These are phyloP conservation scores for Fusarium staphyleae DNA, from an alignment of 2,329 filamentous ascomycete species.

Conservation along the genomic window DNA sequence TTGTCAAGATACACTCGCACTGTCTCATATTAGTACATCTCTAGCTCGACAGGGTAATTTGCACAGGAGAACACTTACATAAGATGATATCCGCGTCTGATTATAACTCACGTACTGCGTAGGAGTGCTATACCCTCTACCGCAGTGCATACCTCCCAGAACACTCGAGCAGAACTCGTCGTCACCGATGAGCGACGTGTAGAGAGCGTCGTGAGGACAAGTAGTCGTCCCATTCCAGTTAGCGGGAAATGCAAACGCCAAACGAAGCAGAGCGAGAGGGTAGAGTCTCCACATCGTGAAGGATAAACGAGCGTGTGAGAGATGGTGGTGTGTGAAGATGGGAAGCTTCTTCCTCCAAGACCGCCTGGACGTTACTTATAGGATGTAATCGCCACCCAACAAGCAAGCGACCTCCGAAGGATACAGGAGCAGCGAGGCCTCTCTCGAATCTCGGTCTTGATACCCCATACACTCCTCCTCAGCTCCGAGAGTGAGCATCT, in stretches of 20 bases:
- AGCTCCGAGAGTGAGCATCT: neutral
- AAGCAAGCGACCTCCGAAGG: neutral
- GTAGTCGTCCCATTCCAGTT: constrained; percentile 28
- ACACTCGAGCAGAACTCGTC: constrained; percentile 44
- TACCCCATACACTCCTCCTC: neutral
- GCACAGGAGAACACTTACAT: constrained; percentile 34
- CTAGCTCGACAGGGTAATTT: neutral
- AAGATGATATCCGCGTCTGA: constrained; percentile 42
- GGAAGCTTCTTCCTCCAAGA: neutral
- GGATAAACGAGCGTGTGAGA: constrained; percentile 26
- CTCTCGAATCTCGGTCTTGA: neutral
- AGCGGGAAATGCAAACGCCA: constrained; percentile 15
- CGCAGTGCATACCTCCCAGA: constrained; percentile 35
- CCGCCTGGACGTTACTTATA: constrained; percentile 28
- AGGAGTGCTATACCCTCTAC: constrained; percentile 39
- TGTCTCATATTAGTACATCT: constrained; percentile 15
- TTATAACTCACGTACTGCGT: constrained; percentile 42
- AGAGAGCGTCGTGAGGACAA: constrained; percentile 43
- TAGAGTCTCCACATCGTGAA: constrained; percentile 36
- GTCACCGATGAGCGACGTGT: constrained; percentile 41
- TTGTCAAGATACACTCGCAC: constrained; percentile 42
- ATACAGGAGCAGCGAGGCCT: constrained; percentile 9
- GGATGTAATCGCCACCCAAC: neutral
- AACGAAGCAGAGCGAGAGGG: constrained; percentile 13
- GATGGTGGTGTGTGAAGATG: neutral